Evolutionary conservation across 768 basidiomycete genomes (phyloP), one percentile per base, ranked within the genome.

Genomic region (Boletus rubescentipes): DNA sequence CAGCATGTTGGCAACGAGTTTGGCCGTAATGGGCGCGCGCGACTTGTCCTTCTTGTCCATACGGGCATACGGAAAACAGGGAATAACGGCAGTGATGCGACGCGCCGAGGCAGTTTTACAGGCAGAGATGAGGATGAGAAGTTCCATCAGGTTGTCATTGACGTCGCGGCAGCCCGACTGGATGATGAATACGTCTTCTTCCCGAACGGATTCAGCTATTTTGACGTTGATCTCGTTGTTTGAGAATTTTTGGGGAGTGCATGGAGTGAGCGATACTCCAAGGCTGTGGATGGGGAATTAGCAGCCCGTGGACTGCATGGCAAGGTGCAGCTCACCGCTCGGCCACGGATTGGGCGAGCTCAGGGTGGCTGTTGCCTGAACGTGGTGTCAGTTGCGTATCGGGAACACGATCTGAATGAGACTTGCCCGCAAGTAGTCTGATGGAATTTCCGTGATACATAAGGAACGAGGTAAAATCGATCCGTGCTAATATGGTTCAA

Each of bases 11-110:
- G 96, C 95, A 44, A 98, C 92, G 49, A 99, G 83, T 75, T 99
- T 99, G 42, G 96, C 94, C 5, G 96, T 98, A 71, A 99, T 99
- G 23, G 97, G 96, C 4, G 94, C 93, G 8, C 96, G 82, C 6
- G 85, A 87, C 77, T 91, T 91, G 77, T 99, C 93, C 79, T 98
- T 99, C 76, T 97, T 97, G 79, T 98, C 96, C 82, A 93, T 93
- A 10, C 96, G 80, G 1, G 95, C 90, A 65, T 98, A 98, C 1
- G 95, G 95, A 74, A 92, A 99, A 72, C 94, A 98, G 21, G 96
- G 97, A 53, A 99, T 93, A 67, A 98, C 93, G 30, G 96, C 97
- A 15, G 96, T 98, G 73, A 98, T 94, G 44, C 96, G 83, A 41
- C 93, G 82, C 9, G 97, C 96, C 0, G 95, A 95, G 9, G 95